Percentiles rank a stretch among this genome's conserved stretches.
phyloP scores from a whole-genome alignment of 768 basidiomycete genomes.

The Collybiopsis luxurians region DNA sequence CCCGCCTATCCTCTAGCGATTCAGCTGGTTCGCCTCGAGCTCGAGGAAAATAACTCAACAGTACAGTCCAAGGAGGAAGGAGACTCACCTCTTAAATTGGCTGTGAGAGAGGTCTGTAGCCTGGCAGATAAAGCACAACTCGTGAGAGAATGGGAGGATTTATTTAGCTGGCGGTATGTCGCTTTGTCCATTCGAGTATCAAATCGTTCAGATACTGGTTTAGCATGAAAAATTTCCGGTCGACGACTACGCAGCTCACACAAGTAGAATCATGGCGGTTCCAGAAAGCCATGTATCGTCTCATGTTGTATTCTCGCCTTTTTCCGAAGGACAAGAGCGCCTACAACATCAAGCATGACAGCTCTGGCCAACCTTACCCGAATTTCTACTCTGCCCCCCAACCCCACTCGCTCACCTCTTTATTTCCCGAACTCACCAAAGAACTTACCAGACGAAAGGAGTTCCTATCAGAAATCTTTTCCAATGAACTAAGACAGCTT shows the following conservation, averaged over 20 bases:
- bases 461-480: neutral
- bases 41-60: neutral
- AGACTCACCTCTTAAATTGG: neutral
- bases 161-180: slow-evolving; percentile 3
- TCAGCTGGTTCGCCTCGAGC: slow-evolving; percentile 12
- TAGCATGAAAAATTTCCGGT: slow-evolving; percentile 1
- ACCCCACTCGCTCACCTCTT: too few relatives aligned
- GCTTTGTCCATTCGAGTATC: neutral
- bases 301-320: slow-evolving; percentile 7
- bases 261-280: slow-evolving; percentile 1
- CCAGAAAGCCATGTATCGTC: slow-evolving; percentile 3
- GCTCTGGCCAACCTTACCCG: neutral
- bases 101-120: neutral
- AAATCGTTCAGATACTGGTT: neutral
- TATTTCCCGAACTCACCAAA: neutral
- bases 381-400: too few relatives aligned
- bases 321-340: neutral
- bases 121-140: neutral
- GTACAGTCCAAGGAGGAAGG: neutral
- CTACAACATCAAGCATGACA: neutral
- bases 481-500: neutral
- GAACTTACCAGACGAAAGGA: neutral
- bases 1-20: slow-evolving; percentile 23
- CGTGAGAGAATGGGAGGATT: neutral
- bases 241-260: neutral